phyloP scores from a whole-genome alignment of 257 asterid genomes.

The Leptodermis oblonga region DNA sequence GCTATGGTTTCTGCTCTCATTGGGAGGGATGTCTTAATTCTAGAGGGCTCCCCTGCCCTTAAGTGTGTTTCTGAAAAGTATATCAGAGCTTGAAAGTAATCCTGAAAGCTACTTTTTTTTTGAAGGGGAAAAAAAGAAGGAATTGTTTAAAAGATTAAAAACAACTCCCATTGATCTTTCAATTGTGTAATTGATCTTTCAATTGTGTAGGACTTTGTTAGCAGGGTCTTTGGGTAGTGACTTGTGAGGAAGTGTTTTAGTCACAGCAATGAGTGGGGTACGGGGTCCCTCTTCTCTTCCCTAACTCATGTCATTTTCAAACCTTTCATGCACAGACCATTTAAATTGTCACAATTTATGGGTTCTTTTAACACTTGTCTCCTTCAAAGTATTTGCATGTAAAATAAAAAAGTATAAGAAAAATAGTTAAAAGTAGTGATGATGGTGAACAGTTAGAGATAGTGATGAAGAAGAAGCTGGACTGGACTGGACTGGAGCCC shows the following conservation, averaged over 20 bases:
- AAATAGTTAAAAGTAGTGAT: neutral
- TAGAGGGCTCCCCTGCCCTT: constrained; percentile 27
- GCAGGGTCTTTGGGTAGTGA: constrained; percentile 31
- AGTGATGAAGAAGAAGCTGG: constrained; percentile 9
- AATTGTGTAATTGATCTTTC: no score
- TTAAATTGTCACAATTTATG: constrained; percentile 29
- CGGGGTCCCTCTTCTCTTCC: constrained; percentile 14
- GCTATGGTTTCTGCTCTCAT: constrained; percentile 10
- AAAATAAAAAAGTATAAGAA: neutral
- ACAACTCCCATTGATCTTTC: constrained; percentile 22
- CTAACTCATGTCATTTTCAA: constrained; percentile 37
- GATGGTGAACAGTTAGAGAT: no score
- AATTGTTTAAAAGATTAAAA: constrained; percentile 1
- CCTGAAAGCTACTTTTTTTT: constrained; percentile 54
- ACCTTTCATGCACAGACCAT: constrained; percentile 30
- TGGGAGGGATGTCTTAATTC: constrained; percentile 20
- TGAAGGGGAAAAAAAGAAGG: constrained; percentile 2
- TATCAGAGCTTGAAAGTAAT: constrained; percentile 38
- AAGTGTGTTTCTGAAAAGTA: constrained; percentile 39
- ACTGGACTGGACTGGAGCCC: no score
- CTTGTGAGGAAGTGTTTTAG: constrained; percentile 22
- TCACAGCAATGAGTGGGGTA: constrained; percentile 13
- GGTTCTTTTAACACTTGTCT: constrained; percentile 17
- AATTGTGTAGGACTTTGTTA: constrained; percentile 29
- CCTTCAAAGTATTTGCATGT: constrained; percentile 16